These are phyloP conservation scores for Salix purpurea DNA, from an alignment of 345 rosid genomes.

Conservation along the genomic window DNA sequence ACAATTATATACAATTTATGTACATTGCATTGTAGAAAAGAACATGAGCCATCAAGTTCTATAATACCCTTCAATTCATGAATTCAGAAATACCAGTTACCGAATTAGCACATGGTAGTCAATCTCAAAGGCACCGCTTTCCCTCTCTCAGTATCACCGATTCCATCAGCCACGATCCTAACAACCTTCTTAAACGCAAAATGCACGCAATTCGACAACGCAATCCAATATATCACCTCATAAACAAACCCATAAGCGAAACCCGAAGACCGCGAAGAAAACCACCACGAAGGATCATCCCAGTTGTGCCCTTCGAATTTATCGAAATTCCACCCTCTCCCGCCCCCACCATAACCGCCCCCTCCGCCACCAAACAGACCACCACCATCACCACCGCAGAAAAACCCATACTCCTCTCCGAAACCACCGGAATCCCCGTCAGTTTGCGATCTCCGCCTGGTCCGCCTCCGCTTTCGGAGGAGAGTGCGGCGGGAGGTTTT, in stretches of 20 bases:
- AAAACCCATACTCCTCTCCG: conserved; percentile 39
- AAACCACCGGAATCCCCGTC: conserved; percentile 48
- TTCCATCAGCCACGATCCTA: conserved; percentile 35
- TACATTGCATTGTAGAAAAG: conserved; percentile 3
- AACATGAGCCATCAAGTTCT: background rate
- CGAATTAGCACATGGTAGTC: conserved; percentile 45
- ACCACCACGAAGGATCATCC: conserved; percentile 57
- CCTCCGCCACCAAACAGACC: conserved; percentile 50
- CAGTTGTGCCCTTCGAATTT: conserved; percentile 51
- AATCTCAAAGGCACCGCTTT: conserved; percentile 51
- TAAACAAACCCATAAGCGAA: conserved; percentile 73
- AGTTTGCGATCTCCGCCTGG: conserved; percentile 41
- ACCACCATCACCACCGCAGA: conserved; percentile 38
- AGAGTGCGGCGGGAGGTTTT: conserved; percentile 44
- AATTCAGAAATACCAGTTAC: background rate
- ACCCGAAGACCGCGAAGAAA: conserved; percentile 39
- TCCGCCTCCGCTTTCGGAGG: conserved; percentile 50
- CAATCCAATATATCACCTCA: conserved; percentile 94
- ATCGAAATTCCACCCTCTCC: conserved; percentile 64
- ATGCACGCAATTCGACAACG: conserved; percentile 75
- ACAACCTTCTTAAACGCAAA: conserved; percentile 73
- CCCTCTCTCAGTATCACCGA: conserved; percentile 45
- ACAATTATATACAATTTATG: conserved; percentile 8
- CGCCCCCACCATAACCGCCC: conserved; percentile 32
- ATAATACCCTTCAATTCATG: background rate